These are phyloP conservation scores for Solanum hybrid DNA, from an alignment of 305 asterid species.

Conservation along the genomic window DNA sequence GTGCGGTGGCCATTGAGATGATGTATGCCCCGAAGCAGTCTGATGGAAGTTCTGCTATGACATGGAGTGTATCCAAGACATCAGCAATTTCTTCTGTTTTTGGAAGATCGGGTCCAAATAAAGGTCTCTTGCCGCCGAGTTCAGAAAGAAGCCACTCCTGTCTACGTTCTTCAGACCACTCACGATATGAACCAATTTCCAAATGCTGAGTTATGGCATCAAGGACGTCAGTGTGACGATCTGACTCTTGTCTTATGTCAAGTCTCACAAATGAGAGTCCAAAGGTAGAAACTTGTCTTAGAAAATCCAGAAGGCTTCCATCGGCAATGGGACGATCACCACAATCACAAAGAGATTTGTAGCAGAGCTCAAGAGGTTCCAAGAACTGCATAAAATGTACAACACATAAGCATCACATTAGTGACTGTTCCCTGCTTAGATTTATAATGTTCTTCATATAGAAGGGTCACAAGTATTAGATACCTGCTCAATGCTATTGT, in stretches of 20 bases:
- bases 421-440: not conserved
- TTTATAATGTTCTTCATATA: not conserved
- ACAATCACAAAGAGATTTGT: conserved; percentile 42
- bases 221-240: conserved; percentile 43
- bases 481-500: conserved; percentile 69
- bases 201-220: conserved; percentile 39
- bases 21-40: conserved; percentile 50
- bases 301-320: conserved; percentile 49
- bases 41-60: conserved; percentile 42
- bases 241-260: conserved; percentile 49
- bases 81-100: conserved; percentile 46
- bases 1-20: conserved; percentile 48
- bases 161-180: conserved; percentile 45
- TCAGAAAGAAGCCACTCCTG: conserved; percentile 52
- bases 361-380: conserved; percentile 51
- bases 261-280: conserved; percentile 45
- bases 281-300: conserved; percentile 49
- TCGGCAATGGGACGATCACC: conserved; percentile 44
- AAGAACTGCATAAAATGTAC: conserved; percentile 29
- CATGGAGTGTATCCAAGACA: conserved; percentile 42
- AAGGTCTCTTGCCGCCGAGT: conserved; percentile 42
- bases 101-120: conserved; percentile 46
- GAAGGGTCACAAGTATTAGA: not conserved
- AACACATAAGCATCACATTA: not conserved
- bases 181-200: conserved; percentile 42